Conservation (phyloP, 192 early-diverging fungal genomes). For the Podila minutissima region DNA sequence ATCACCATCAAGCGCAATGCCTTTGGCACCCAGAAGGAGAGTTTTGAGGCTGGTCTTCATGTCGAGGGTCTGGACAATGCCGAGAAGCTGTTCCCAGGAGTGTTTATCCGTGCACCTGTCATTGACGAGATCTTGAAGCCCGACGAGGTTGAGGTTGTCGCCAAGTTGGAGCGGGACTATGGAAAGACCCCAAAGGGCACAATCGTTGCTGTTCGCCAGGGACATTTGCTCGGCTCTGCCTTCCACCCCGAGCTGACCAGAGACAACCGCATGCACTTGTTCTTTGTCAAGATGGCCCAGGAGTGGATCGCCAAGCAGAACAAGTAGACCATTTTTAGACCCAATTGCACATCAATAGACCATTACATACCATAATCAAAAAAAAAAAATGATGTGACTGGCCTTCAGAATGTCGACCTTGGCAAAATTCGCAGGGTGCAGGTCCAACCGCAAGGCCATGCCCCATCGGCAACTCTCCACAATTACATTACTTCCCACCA, state of each 20-base stretch:
- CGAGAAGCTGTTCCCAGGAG: slow-evolving; percentile 63
- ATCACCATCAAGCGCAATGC: slow-evolving; percentile 92
- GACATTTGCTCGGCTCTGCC: slow-evolving; percentile 85
- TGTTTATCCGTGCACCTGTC: slow-evolving; percentile 97
- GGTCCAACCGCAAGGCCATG: too few relatives aligned
- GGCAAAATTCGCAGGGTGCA: too few relatives aligned
- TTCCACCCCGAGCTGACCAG: slow-evolving; percentile 97
- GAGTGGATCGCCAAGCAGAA: slow-evolving; percentile 33
- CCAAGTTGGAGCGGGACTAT: slow-evolving; percentile 66
- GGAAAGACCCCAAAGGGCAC: slow-evolving; percentile 63
- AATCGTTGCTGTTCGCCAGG: slow-evolving; percentile 92
- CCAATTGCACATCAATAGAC: too few relatives aligned
- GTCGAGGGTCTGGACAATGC: slow-evolving; percentile 57
- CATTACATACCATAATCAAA: not conserved
- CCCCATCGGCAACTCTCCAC: too few relatives aligned
- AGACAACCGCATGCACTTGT: slow-evolving; percentile 89
- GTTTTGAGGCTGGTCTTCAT: slow-evolving; percentile 81
- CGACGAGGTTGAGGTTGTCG: slow-evolving; percentile 78
- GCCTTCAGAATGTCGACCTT: too few relatives aligned
- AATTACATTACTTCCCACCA: too few relatives aligned
- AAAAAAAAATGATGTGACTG: too few relatives aligned
- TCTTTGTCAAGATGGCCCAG: slow-evolving; percentile 73
- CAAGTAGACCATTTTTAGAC: slow-evolving; percentile 7
- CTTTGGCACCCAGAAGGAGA: slow-evolving; percentile 94
- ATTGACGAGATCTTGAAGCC: slow-evolving; percentile 75